These are phyloP conservation scores for Cyberlindnera amylophila DNA, from an alignment of 805 yeast genomes.

Conservation along the genomic window DNA sequence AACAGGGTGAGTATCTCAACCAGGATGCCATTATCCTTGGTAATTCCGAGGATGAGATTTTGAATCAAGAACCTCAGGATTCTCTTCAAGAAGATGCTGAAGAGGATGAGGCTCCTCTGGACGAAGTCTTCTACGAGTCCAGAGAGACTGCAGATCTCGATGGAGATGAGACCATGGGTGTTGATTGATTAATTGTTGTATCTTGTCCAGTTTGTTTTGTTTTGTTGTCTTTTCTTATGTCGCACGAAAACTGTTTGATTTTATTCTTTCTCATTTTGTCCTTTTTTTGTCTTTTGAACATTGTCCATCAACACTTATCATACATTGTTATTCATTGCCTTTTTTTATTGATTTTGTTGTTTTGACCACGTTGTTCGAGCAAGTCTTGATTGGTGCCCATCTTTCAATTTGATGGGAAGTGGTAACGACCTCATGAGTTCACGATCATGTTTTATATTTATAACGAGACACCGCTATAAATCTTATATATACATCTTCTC, in stretches of 20 bases:
- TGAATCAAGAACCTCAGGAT: background rate
- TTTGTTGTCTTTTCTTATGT: background rate
- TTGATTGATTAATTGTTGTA: slow-evolving; percentile 2
- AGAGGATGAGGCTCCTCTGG: slow-evolving; percentile 3
- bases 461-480: slow-evolving; percentile 1
- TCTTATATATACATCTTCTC: background rate
- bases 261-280: background rate
- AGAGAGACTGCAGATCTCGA: slow-evolving; percentile 3
- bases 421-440: slow-evolving; percentile 7
- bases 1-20: slow-evolving; percentile 22
- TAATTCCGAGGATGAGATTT: slow-evolving; percentile 27
- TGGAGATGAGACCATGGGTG: slow-evolving; percentile 12
- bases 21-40: slow-evolving; percentile 26
- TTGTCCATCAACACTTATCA: background rate
- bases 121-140: slow-evolving; percentile 10
- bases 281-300: background rate
- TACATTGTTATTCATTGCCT: background rate
- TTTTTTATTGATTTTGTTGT: slow-evolving; percentile 1
- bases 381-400: background rate
- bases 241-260: too few relatives aligned
- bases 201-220: background rate
- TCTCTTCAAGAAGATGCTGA: background rate
- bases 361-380: background rate
- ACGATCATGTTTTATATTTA: slow-evolving; percentile 11
- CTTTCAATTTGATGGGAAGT: too few relatives aligned